Percentiles rank a stretch among this genome's conserved stretches.
Evolutionary conservation across 345 rosid genomes (phyloP).

Genomic region (Salix viminalis): DNA sequence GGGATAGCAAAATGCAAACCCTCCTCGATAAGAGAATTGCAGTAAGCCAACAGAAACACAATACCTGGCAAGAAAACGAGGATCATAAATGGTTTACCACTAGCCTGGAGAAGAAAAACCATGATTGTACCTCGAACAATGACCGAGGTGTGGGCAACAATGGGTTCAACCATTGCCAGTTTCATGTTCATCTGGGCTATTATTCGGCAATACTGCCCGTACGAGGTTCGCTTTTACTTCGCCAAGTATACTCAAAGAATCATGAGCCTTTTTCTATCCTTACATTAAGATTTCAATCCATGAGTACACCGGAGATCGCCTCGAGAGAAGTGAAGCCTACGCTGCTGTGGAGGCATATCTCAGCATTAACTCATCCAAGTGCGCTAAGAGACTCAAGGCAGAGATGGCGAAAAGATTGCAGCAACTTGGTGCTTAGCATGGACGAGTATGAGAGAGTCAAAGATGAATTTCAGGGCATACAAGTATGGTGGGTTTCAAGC

Average conservation of each 20-base stretch:
- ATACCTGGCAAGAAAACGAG: not conserved
- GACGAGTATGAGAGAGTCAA: conserved; percentile 48
- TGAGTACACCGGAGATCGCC: conserved; percentile 43
- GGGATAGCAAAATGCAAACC: not conserved
- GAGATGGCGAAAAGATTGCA: conserved; percentile 44
- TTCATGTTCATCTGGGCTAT: conserved; percentile 58
- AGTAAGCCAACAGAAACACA: not conserved
- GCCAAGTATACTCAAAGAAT: conserved; percentile 34
- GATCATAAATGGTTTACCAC: not conserved
- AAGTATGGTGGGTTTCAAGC: conserved; percentile 48
- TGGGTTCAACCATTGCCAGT: conserved; percentile 58
- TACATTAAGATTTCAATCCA: conserved; percentile 47
- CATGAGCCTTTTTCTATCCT: conserved; percentile 33
- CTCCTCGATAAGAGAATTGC: not conserved
- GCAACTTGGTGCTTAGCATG: conserved; percentile 42
- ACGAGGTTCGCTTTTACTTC: conserved; percentile 39
- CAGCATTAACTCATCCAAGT: conserved; percentile 35
- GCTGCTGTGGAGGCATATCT: conserved; percentile 58
- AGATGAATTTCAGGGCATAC: conserved; percentile 43
- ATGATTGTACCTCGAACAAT: conserved; percentile 30
- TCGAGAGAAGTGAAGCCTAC: conserved; percentile 50
- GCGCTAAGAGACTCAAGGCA: conserved; percentile 46
- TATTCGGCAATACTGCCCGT: conserved; percentile 48
- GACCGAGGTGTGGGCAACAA: conserved; percentile 49
- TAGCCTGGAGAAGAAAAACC: not conserved